Evolutionary conservation across 2,329 filamentous ascomycete genomes (phyloP).

Genomic region (Xylariaceae sp.): DNA sequence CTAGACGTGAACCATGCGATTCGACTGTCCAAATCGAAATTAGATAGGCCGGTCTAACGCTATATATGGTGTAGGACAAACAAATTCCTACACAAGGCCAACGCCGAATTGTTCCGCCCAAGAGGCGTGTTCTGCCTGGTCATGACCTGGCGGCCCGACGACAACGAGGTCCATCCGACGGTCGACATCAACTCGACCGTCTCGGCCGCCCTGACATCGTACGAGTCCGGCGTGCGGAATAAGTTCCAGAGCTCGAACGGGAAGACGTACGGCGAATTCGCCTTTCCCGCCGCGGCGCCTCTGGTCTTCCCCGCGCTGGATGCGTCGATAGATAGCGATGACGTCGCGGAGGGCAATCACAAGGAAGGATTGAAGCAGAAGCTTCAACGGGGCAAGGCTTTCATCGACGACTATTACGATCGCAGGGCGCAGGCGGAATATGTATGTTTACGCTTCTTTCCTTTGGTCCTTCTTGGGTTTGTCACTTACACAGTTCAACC

Average conservation of each 20-base stretch:
- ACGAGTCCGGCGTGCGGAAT: slow-evolving; percentile 1
- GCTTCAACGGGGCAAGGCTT: not conserved
- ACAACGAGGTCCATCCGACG: slow-evolving; percentile 5
- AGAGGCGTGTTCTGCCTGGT: slow-evolving; percentile 31
- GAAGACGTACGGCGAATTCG: slow-evolving; percentile 22
- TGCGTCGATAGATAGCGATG: not conserved
- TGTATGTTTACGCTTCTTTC: not conserved
- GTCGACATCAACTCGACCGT: slow-evolving; percentile 11
- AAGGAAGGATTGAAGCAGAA: not conserved
- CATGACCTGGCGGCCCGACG: slow-evolving; percentile 24
- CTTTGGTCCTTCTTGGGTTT: not conserved
- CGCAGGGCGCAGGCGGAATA: not conserved
- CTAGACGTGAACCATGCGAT: too few species aligned
- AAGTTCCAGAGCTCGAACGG: slow-evolving; percentile 21
- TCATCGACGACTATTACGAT: not conserved
- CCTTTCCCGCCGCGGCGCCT: slow-evolving; percentile 26
- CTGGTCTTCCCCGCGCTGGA: slow-evolving; percentile 22
- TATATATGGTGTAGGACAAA: slow-evolving; percentile 18
- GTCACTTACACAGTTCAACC: not conserved
- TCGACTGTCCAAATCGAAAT: not conserved
- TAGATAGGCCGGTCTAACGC: not conserved
- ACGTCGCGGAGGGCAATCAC: not conserved
- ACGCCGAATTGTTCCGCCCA: slow-evolving; percentile 30
- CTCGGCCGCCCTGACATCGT: slow-evolving; percentile 1
- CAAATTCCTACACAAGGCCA: slow-evolving; percentile 27